Base-by-base conservation (phyloP, 1,284 basidiomycete genomes). In the Austroboletus niveus region DNA sequence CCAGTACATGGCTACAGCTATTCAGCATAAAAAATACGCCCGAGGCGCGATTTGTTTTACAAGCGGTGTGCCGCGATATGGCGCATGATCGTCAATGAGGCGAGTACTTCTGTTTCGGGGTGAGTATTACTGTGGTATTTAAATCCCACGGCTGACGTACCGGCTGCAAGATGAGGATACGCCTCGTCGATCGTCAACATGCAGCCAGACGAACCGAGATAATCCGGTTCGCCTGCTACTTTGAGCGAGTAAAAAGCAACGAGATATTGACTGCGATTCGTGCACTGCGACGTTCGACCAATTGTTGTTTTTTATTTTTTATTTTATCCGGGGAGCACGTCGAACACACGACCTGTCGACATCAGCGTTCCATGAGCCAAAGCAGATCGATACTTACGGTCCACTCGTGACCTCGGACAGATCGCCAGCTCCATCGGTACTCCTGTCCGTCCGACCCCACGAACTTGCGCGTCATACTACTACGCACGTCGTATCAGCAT, bases 71-170 rank as follows among this genome's bases (percentile, higher is more conserved):
- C 69, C n/a, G 66, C 74, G 41, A 86, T 84, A 58, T 84, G 80
- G n/a, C 83, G 74, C 81, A 86, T 82, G 56, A 86, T 79, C 62
- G 77, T 75, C 42, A 84, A 63, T 1, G 82, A 78, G 3, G 80
- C 80, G 11, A 86, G 72, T 52, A 85, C 66, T 54, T 86, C 84
- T 86, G 30, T 47, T 17, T 47, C 17, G 8, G 38, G 31, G 40
- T 20, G 42, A 42, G 47, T 41, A 46, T 57, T 8, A 29, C 5
- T 4, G 47, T 52, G 44, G 5, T 29, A 29, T 9, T 29, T 4
- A 8, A 29, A 29, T 29, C 49, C 45, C 44, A 45, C 51, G 5
- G 36, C 9, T 45, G 49, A 57, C 51, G 50, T 34, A 82, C 84
- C 84, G 50, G 72, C 71, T 32, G 77, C 77, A 45, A 85, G 69